Conservation (phyloP, 1,284 basidiomycete genomes). For the Xerocomus nothofagi region DNA sequence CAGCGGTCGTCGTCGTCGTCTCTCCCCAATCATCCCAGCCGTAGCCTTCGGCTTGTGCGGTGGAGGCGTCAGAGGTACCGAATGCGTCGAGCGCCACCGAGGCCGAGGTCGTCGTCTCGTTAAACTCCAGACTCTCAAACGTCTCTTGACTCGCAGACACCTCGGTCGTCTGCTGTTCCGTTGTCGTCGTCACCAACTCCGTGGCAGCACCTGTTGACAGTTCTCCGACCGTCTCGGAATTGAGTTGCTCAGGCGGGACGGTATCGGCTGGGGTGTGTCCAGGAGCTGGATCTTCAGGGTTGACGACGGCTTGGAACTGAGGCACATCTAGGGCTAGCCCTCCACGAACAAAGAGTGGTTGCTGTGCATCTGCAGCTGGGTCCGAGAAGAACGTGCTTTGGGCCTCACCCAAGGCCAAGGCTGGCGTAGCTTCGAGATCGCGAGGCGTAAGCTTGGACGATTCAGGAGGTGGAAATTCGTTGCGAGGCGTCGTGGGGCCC, state of each 20-base stretch:
- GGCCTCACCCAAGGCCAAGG: constrained; percentile 10
- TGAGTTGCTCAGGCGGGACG: constrained; percentile 22
- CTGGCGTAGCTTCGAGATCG: constrained; percentile 15
- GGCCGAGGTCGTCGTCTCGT: neutral
- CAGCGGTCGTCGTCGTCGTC: neutral
- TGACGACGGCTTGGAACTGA: neutral
- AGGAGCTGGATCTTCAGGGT: constrained; percentile 4
- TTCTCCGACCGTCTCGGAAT: constrained; percentile 5
- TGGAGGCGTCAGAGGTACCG: neutral
- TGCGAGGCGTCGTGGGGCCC: constrained; percentile 22
- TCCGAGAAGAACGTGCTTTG: constrained; percentile 3
- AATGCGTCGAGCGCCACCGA: neutral
- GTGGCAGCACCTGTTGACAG: neutral
- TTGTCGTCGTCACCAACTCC: neutral
- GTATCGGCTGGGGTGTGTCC: constrained; percentile 32
- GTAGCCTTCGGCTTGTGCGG: neutral
- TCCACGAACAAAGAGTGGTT: neutral
- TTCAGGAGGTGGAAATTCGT: constrained; percentile 12
- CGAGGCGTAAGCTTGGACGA: constrained; percentile 2
- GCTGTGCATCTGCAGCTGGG: neutral
- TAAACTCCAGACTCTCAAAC: constrained; percentile 4
- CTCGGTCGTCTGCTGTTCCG: constrained; percentile 9
- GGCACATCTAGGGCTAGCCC: constrained; percentile 14
- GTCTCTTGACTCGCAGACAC: constrained; percentile 6
- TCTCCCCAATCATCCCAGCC: neutral